Base-by-base conservation (phyloP, 441 rosid species). In the Brassica hybrid region DNA sequence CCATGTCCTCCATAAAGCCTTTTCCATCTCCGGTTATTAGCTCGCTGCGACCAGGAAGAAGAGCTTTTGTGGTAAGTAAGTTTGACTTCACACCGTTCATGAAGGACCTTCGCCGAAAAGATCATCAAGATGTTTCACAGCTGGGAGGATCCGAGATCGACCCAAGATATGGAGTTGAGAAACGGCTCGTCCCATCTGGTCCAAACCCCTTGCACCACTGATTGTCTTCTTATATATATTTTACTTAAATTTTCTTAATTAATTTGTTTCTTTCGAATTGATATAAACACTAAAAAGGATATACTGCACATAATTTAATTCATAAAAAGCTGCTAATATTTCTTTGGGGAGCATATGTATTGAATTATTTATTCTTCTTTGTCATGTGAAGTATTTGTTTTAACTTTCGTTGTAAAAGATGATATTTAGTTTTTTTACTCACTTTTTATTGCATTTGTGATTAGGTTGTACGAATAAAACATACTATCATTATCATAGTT, bases 191-290 rank as follows among this genome's bases (percentile, higher is more conserved):
- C 60, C 98, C 98, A 38, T 81, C 88, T 36, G 97, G 98, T 76
- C 98, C 98, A 54, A 93, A 93, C 80, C 98, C 98, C 1, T 76
- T 91, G 86, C 98, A 93, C 84, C 95, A 93, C 72, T n/a, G n/a
- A 91, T 50, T 60, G 57, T 61, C 17, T 12, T 38, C 19, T 56
- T 30, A 27, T 67, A 62, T 62, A 30, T 62, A n/a, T n/a, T n/a
- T n/a, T n/a, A n/a, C n/a, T n/a, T n/a, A n/a, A n/a, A 14, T 6
- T 45, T 34, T 14, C 4, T 62, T 12, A 2, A 12, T 45, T 59
- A 8, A 16, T 50, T 52, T 27, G 43, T 56, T 27, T 9, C 27
- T 36, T 38, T 0, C 1, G 21, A 59, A 7, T 19, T 12, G 21
- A 32, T 50, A 30, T n/a, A 50, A 52, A 48, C 7, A 50, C 17